Conservation (phyloP, 352 stramenopile genomes). For the Stramenopiles sp. region DNA sequence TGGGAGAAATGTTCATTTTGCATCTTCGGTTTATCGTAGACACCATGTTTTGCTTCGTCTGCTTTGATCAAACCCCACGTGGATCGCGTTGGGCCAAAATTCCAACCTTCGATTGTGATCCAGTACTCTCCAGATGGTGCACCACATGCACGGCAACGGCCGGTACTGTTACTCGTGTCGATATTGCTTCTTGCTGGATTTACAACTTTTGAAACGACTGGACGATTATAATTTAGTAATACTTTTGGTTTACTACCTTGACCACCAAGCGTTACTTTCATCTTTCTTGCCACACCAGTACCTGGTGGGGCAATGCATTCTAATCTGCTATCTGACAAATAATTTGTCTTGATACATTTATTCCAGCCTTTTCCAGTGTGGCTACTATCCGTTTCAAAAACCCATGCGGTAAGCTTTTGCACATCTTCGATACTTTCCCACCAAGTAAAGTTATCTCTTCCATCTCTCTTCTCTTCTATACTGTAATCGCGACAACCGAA, state of each 20-base stretch:
- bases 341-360: neutral
- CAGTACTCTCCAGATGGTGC: neutral
- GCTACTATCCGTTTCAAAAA: neutral
- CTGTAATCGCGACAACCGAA: neutral
- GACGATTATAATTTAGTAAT: neutral
- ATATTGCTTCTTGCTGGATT: neutral
- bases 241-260: neutral
- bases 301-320: neutral
- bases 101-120: neutral
- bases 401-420: neutral
- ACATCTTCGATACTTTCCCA: neutral
- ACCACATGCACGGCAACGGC: neutral
- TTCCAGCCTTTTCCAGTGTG: neutral
- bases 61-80: neutral
- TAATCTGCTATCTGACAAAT: neutral
- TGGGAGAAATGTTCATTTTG: neutral
- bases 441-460: neutral
- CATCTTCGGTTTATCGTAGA: neutral
- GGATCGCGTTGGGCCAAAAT: neutral
- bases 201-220: neutral
- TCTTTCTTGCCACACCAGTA: neutral
- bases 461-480: neutral
- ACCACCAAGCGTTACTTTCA: slow-evolving; percentile 4
- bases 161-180: neutral
- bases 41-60: neutral